Evolutionary conservation across 495 filamentous ascomycete species (phyloP), one percentile per base, ranked within the genome.

Genomic region (Schizothecium vesticola): DNA sequence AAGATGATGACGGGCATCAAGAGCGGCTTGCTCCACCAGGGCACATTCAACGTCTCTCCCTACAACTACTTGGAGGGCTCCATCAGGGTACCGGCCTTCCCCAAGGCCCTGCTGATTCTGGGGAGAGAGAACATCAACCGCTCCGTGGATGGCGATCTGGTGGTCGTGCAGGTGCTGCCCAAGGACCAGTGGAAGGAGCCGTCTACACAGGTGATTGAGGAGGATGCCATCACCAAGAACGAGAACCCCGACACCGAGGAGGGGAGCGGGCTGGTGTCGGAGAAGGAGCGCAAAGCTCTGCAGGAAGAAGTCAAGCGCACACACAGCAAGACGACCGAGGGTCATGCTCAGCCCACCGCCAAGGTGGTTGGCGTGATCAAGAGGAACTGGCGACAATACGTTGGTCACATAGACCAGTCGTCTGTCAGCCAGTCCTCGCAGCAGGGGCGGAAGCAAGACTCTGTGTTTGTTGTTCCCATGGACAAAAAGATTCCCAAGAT

Each of bases 71-170:
- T 98, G 29, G 96, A 98, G 76, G 96, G 92, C 10, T 92, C 92
- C 12, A 89, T 98, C 60, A 89, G 92, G 73, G 93, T 97, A 8
- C 85, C 93, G 21, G 88, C 93, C 22, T 98, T 99, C 72, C 92
- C 96, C 62, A 94, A 91, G 70, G 82, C 93, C 9, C 86, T 99
- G 33, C 81, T 98, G 16, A 87, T 99, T 64, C 82, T 97, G 13
- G 95, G 95, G n/a, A 85, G 95, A 61, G 94, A 98, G 71, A 97
- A 96, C 79, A 96, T 95, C 82, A 99, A 98, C 79, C 87, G 95
- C 69, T 87, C 94, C 22, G 90, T 99, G 25, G 89, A 93, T 28
- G 95, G 94, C 56, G 96, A 99, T 80, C 77, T 91, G 22, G 93
- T 97, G 31, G 93, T 97, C 13, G 89, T 99, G 21, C 93, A 98